Conservation (phyloP, 805 yeast genomes). For the Pichia manshurica region DNA sequence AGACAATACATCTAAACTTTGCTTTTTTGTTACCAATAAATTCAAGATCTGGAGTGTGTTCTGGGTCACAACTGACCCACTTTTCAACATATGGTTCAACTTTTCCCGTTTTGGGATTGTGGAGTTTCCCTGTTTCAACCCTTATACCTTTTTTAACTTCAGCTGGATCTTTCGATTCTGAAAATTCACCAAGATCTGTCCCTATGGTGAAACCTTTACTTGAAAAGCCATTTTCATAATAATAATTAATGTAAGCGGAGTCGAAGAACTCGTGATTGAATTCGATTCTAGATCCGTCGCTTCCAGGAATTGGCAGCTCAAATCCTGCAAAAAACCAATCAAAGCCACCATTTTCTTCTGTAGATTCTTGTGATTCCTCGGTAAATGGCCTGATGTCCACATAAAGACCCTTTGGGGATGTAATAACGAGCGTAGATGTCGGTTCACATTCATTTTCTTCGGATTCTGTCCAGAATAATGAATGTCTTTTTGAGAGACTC, state of each 20-base stretch:
- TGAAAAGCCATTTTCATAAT: neutral
- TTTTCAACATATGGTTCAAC: conserved; percentile 44
- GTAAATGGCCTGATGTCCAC: conserved; percentile 42
- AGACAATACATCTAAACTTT: conserved; percentile 18
- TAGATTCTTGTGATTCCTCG: neutral
- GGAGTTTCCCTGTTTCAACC: conserved; percentile 47
- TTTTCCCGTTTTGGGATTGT: conserved; percentile 38
- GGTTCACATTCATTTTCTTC: conserved; percentile 38
- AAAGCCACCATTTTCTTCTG: conserved; percentile 22
- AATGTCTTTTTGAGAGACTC: conserved; percentile 40
- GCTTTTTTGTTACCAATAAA: conserved; percentile 27
- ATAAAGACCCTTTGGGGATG: conserved; percentile 39
- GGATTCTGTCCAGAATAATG: conserved; percentile 43
- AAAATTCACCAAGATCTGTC: conserved; percentile 10
- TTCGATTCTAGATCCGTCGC: conserved; percentile 31
- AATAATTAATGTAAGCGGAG: conserved; percentile 32
- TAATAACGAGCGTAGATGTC: conserved; percentile 44
- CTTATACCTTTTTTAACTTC: conserved; percentile 36
- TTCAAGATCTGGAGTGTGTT: neutral
- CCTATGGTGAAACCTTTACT: conserved; percentile 9
- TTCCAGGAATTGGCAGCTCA: conserved; percentile 27
- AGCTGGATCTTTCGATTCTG: neutral
- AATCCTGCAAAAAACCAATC: conserved; percentile 57
- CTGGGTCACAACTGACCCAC: conserved; percentile 47
- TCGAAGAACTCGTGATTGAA: conserved; percentile 40